phyloP scores from a whole-genome alignment of 1,284 basidiomycete genomes.

The Termitomyces sp. region DNA sequence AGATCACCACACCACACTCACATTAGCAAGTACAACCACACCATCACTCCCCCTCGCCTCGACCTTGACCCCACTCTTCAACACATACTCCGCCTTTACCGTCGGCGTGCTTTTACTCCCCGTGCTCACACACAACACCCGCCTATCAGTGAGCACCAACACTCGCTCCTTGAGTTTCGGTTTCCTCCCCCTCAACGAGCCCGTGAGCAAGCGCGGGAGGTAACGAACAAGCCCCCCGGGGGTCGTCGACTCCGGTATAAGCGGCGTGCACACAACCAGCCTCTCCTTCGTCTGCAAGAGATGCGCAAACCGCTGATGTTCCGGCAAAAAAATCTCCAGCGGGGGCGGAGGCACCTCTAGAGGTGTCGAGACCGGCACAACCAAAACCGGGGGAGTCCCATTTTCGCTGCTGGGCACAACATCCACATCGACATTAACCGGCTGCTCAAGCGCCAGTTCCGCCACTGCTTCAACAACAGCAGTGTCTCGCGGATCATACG shows the following conservation, averaged over 20 bases:
- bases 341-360: neutral
- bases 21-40: slow-evolving; percentile 6
- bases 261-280: slow-evolving; percentile 7
- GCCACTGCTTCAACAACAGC: neutral
- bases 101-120: slow-evolving; percentile 6
- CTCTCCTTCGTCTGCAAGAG: slow-evolving; percentile 9
- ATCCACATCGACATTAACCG: neutral
- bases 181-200: slow-evolving; percentile 10
- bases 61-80: slow-evolving; percentile 2
- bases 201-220: slow-evolving; percentile 13
- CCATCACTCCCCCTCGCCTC: slow-evolving; percentile 9
- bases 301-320: neutral
- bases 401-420: neutral
- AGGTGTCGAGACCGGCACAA: neutral
- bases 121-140: slow-evolving; percentile 12
- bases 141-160: slow-evolving; percentile 12
- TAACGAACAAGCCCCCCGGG: slow-evolving; percentile 7
- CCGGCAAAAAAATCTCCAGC: neutral
- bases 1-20: slow-evolving; percentile 1
- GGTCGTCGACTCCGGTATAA: slow-evolving; percentile 8
- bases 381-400: neutral
- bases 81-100: slow-evolving; percentile 9
- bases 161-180: slow-evolving; percentile 13
- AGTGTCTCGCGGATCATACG: slow-evolving; percentile 5
- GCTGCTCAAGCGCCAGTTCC: slow-evolving; percentile 1